Conservation (phyloP, 208 protist species). For the Trypanosoma mega region DNA sequence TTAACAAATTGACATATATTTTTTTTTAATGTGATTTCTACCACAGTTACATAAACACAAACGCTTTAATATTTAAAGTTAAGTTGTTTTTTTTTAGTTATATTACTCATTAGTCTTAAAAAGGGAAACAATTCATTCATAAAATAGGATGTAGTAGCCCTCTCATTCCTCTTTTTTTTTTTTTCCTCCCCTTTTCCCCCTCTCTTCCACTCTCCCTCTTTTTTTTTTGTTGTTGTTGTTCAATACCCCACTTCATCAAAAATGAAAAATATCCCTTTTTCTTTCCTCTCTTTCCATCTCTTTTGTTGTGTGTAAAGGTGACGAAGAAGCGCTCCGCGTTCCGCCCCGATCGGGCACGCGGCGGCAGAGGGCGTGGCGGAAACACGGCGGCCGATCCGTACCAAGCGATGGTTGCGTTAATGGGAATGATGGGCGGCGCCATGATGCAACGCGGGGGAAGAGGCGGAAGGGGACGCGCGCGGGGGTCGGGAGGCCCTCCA, state of each 20-base stretch:
- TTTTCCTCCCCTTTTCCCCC: background rate
- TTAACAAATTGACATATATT: background rate
- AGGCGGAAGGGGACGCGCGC: conserved; percentile 16
- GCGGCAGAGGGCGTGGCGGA: conserved; percentile 33
- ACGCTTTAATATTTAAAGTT: too few relatives aligned
- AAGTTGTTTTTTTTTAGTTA: too few relatives aligned
- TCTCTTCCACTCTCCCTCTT: background rate
- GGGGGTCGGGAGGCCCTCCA: conserved; percentile 23
- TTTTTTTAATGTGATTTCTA: background rate
- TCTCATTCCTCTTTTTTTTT: conserved; percentile 14
- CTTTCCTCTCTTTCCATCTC: background rate
- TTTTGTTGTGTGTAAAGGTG: conserved; percentile 33
- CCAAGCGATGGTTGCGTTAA: conserved; percentile 63
- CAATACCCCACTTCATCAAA: conserved; percentile 8
- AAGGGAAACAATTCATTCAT: too few relatives aligned
- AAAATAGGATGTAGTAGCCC: background rate
- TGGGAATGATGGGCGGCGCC: conserved; percentile 60
- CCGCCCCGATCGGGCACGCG: conserved; percentile 41
- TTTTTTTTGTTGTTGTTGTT: conserved; percentile 12
- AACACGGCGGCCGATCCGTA: conserved; percentile 40
- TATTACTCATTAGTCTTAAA: too few relatives aligned
- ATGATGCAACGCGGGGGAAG: conserved; percentile 33
- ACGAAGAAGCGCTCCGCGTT: conserved; percentile 76
- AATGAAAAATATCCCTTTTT: conserved; percentile 12
- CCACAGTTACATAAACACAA: too few relatives aligned